Percentiles rank a stretch among this genome's conserved stretches.
Conservation (phyloP, 2,329 filamentous ascomycete species). For the Ophiostoma piceae region DNA sequence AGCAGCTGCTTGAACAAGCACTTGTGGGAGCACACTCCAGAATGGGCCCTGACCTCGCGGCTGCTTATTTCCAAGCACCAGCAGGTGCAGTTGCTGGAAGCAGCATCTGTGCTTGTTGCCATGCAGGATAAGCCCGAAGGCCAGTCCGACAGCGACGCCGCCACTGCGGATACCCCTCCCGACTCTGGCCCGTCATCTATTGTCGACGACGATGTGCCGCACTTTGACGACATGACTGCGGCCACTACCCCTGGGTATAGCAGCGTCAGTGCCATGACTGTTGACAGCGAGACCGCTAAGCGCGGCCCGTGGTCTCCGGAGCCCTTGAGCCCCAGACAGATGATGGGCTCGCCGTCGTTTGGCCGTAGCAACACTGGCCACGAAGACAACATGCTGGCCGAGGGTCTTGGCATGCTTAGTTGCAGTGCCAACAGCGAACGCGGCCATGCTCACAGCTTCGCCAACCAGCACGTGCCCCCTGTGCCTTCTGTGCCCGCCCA, state of each 20-base stretch:
- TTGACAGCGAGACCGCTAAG: conserved; percentile 39
- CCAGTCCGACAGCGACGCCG: neutral
- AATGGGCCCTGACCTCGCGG: conserved; percentile 96
- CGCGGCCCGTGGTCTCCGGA: conserved; percentile 34
- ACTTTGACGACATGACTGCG: conserved; percentile 48
- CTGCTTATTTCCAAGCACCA: conserved; percentile 98
- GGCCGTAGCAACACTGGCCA: conserved; percentile 46
- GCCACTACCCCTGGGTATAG: conserved; percentile 75
- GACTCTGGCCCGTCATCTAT: conserved; percentile 62
- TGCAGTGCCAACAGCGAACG: conserved; percentile 80
- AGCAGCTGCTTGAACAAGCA: conserved; percentile 99
- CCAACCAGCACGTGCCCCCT: conserved; percentile 68
- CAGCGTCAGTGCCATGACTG: conserved; percentile 51
- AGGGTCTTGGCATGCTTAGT: conserved; percentile 82
- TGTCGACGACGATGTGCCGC: conserved; percentile 69
- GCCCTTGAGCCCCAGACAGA: neutral
- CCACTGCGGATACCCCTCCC: conserved; percentile 46
- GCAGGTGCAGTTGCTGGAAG: conserved; percentile 94
- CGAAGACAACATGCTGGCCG: conserved; percentile 81
- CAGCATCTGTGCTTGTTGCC: conserved; percentile 87
- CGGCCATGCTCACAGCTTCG: conserved; percentile 53
- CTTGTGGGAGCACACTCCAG: conserved; percentile 99
- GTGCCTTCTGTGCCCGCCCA: conserved; percentile 81
- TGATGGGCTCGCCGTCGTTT: conserved; percentile 68
- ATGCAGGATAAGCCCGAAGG: conserved; percentile 58